Conservation (phyloP, 2,329 filamentous ascomycete genomes). For the Coniochaeta sp. region DNA sequence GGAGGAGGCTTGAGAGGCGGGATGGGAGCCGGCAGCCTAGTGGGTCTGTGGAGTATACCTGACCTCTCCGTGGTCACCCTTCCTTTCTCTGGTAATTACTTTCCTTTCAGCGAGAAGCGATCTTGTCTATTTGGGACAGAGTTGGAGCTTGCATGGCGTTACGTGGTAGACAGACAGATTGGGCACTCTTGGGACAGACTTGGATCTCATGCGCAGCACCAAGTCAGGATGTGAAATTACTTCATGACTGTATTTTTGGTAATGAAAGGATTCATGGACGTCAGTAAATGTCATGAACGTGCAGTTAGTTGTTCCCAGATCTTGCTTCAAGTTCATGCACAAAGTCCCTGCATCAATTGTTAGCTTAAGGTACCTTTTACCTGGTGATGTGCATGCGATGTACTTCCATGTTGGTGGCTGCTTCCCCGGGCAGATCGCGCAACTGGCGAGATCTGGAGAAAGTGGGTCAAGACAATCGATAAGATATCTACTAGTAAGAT, state of each 20-base stretch:
- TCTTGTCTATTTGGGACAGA: background rate
- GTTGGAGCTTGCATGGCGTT: conserved; percentile 1
- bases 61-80: background rate
- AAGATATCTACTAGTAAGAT: no score
- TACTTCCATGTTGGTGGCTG: no score
- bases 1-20: conserved; percentile 49
- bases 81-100: background rate
- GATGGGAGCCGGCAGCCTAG: conserved; percentile 28
- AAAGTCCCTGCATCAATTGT: background rate
- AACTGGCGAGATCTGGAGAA: background rate
- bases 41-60: conserved; percentile 14
- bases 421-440: no score
- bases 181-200: background rate
- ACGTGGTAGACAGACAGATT: background rate
- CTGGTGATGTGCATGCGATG: no score
- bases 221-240: background rate
- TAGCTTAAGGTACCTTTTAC: no score
- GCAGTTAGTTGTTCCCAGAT: background rate
- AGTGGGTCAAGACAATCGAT: background rate
- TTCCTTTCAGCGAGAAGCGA: background rate
- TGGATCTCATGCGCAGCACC: background rate
- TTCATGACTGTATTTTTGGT: background rate
- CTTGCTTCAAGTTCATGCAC: background rate
- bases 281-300: no score
- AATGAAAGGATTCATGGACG: background rate